A percentile compares a stretch with the other conserved stretches of the same genome.
Conservation (phyloP, 805 yeast genomes). For the Kluyveromyces nonfermentans region DNA sequence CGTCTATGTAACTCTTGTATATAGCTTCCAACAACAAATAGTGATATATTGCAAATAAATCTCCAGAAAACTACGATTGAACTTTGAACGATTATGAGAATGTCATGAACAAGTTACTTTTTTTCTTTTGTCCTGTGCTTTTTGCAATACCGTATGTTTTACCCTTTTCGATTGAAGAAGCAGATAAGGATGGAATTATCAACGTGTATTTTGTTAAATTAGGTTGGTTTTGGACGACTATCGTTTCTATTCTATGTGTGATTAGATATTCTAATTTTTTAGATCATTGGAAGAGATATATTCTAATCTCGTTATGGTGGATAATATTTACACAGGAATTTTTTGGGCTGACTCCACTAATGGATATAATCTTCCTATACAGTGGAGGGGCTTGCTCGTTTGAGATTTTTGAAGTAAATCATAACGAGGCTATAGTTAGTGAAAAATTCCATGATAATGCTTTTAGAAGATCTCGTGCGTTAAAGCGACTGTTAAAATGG, state of each 20-base stretch:
- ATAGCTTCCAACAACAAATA: background rate
- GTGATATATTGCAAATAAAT: background rate
- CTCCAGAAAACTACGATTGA: background rate
- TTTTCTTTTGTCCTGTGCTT: constrained; percentile 32
- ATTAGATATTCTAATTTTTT: constrained; percentile 8
- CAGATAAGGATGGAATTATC: constrained; percentile 55
- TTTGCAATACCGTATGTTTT: constrained; percentile 31
- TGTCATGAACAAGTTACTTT: constrained; percentile 3
- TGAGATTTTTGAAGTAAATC: constrained; percentile 16
- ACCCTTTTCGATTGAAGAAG: constrained; percentile 28
- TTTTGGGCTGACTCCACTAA: constrained; percentile 70
- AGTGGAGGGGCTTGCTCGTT: constrained; percentile 74
- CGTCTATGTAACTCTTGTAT: background rate
- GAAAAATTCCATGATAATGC: constrained; percentile 14
- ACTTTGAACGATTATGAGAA: background rate
- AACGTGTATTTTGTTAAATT: constrained; percentile 71
- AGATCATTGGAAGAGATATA: constrained; percentile 32
- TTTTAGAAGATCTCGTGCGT: constrained; percentile 10
- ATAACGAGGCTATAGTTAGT: constrained; percentile 6
- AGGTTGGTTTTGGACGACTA: constrained; percentile 89
- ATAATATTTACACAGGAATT: constrained; percentile 62
- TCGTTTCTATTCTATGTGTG: constrained; percentile 27
- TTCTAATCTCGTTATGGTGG: constrained; percentile 71
- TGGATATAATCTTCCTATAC: constrained; percentile 71
- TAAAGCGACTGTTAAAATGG: constrained; percentile 10